Percentiles rank a stretch among this genome's conserved stretches.
phyloP scores from a whole-genome alignment of 202 grass and related monocot species.

The Eragrostis tef region DNA sequence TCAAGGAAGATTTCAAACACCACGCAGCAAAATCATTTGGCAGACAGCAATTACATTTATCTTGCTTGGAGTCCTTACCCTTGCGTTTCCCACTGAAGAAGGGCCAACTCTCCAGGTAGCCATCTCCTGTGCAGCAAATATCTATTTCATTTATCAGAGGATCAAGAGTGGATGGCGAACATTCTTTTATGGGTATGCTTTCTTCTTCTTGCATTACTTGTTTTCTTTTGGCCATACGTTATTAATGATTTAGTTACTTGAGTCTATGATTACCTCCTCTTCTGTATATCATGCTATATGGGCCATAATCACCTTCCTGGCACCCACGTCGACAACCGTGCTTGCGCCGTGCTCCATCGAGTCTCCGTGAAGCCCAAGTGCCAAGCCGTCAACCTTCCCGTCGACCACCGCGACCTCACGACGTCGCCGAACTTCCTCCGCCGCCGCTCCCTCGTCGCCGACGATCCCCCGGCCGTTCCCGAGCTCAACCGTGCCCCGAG shows the following conservation, averaged over 20 bases:
- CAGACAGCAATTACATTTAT: conserved; percentile 73
- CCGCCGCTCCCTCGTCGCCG: too few species aligned
- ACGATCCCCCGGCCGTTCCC: too few species aligned
- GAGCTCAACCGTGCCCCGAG: too few species aligned
- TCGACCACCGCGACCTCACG: too few species aligned
- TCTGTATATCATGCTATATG: too few species aligned
- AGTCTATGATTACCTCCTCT: conserved; percentile 32
- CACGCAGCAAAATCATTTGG: conserved; percentile 72
- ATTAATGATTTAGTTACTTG: conserved; percentile 3
- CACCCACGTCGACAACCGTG: too few species aligned
- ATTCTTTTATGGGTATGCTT: conserved; percentile 86
- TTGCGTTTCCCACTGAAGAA: conserved; percentile 82
- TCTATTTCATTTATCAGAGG: conserved; percentile 91
- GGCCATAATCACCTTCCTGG: too few species aligned
- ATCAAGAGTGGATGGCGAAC: conserved; percentile 69
- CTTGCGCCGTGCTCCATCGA: too few species aligned
- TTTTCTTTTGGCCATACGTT: conserved; percentile 32
- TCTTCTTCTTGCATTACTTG: conserved; percentile 37
- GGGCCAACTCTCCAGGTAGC: conserved; percentile 91
- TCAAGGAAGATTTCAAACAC: conserved; percentile 83
- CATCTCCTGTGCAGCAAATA: conserved; percentile 74
- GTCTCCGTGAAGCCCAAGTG: too few species aligned
- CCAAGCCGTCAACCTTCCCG: too few species aligned
- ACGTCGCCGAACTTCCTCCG: too few species aligned
- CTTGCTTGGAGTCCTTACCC: conserved; percentile 71